A percentile compares a stretch with the other conserved stretches of the same genome.
Evolutionary conservation across 805 yeast species (phyloP).

Genomic region (Cyberlindnera saturnus): DNA sequence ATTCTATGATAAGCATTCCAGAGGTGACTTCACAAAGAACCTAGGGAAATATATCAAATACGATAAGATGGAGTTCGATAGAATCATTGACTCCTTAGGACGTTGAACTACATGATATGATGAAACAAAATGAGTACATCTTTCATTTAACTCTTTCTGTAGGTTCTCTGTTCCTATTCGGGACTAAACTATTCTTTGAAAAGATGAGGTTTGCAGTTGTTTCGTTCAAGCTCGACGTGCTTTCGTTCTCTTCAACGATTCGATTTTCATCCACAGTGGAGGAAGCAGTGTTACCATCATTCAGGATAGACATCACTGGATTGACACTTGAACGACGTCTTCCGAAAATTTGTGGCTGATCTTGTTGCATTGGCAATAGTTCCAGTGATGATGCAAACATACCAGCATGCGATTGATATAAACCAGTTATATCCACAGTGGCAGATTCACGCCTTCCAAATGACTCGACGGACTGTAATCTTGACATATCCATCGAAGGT

Average conservation of each 20-base stretch:
- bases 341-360: constrained; percentile 1
- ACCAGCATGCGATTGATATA: constrained; percentile 19
- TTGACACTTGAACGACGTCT: constrained; percentile 7
- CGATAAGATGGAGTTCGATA: constrained; percentile 41
- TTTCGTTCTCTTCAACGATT: constrained; percentile 12
- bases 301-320: constrained; percentile 10
- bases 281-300: not conserved
- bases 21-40: constrained; percentile 68
- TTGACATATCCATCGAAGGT: constrained; percentile 2
- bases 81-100: constrained; percentile 28
- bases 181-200: too few relatives aligned
- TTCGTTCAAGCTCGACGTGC: not conserved
- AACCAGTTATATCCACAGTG: constrained; percentile 33
- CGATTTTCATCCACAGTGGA: too few relatives aligned
- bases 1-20: constrained; percentile 70
- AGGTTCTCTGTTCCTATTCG: too few relatives aligned
- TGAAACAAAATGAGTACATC: too few relatives aligned
- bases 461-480: constrained; percentile 27
- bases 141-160: too few relatives aligned
- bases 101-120: too few relatives aligned
- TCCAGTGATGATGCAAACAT: too few relatives aligned
- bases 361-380: not conserved
- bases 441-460: constrained; percentile 23
- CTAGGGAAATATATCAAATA: constrained; percentile 65
- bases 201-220: too few relatives aligned